Evolutionary conservation across 2,329 filamentous ascomycete genomes (phyloP), one percentile per base, ranked within the genome.

Genomic region (Botryotinia globosa): DNA sequence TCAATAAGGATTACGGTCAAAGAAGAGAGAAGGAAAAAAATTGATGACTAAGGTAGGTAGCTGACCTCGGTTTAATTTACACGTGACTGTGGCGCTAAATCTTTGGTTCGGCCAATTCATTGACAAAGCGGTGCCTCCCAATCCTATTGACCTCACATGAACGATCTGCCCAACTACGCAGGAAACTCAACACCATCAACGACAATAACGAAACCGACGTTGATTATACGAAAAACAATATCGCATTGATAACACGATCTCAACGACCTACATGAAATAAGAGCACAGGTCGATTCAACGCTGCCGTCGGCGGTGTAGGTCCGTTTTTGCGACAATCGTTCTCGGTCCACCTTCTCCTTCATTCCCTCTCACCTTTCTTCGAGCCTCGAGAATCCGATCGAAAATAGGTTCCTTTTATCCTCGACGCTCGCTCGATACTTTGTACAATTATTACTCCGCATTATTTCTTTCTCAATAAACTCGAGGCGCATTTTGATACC

Each of bases 191-290:
- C 74, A 73, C 63, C 74, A 74, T 70, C 74, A 74, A 74, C 77
- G 65, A 74, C 75, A 75, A 56, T 65, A 75, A 73, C 76, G 72
- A 75, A 68, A 56, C 12, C 32, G 18, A n/a, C 62, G 67, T 73
- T 69, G 67, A 62, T 71, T 45, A 22, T 32, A 67, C 44, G 54
- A 54, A 56, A 68, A 62, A 34, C 7, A 20, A 61, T 44, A 75
- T 76, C 73, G 71, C 74, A 59, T 74, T 48, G 61, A 71, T 59
- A 39, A 16, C 39, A 69, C 63, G 8, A 37, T 32, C 61, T 29
- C 32, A 56, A 70, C 29, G 65, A 72, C 48, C 69, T 77, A 73
- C 39, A 79, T 79, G 76, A 73, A 73, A 70, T 72, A 74, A 68
- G 20, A 67, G 48, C 58, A 39, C 51, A n/a, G n/a, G 65, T 68